Evolutionary conservation across 2,329 filamentous ascomycete species (phyloP).

Genomic region (Calycina herbarum): DNA sequence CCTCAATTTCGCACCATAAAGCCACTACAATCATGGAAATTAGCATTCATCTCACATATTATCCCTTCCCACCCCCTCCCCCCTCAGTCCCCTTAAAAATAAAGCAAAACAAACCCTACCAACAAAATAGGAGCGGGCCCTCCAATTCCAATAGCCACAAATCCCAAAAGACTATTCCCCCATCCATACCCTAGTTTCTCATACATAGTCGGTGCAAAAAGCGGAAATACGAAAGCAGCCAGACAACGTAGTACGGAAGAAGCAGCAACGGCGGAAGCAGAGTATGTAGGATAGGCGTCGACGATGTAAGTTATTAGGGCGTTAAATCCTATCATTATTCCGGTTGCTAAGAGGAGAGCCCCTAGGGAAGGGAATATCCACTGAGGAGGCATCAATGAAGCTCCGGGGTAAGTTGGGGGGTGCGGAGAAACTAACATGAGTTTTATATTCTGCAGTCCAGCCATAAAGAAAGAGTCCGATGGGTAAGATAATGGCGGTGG

Average conservation of each 20-base stretch:
- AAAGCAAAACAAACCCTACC: not conserved
- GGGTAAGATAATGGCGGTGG: conserved; percentile 54
- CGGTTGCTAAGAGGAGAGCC: conserved; percentile 49
- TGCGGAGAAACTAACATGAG: no score
- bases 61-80: no score
- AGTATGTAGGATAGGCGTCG: conserved; percentile 42
- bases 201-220: conserved; percentile 36
- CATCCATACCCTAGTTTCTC: not conserved
- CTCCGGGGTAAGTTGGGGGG: no score
- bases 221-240: conserved; percentile 42
- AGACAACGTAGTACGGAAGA: conserved; percentile 13
- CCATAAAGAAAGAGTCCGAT: conserved; percentile 56
- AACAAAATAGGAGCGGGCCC: not conserved
- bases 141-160: conserved; percentile 2
- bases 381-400: conserved; percentile 40
- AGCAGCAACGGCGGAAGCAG: conserved; percentile 51
- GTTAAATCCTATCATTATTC: conserved; percentile 36
- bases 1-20: no score
- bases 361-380: conserved; percentile 59
- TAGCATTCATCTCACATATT: no score
- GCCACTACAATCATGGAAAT: no score
- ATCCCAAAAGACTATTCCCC: not conserved
- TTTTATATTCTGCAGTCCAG: conserved; percentile 47
- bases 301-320: conserved; percentile 48
- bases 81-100: no score